phyloP scores from a whole-genome alignment of 352 stramenopile genomes.

The Pythium brassicae region DNA sequence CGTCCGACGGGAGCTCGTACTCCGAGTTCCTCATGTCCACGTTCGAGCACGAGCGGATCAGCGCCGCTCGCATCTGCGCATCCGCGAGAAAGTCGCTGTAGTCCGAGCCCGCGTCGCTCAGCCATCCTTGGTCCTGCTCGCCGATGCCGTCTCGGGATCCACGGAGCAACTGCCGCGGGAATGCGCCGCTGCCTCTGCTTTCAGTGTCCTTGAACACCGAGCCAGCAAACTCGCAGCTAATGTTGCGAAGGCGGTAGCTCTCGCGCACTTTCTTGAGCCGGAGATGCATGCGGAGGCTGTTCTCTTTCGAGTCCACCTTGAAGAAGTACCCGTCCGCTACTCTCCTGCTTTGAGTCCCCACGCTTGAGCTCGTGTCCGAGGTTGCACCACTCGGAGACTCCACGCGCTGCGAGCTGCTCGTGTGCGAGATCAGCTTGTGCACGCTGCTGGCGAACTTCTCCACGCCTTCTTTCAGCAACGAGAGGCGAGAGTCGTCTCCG shows the following conservation, averaged over 20 bases:
- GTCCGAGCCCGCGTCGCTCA: slow-evolving; percentile 67
- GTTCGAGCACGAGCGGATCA: slow-evolving; percentile 67
- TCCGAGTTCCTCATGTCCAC: slow-evolving; percentile 25
- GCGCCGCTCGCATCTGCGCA: slow-evolving; percentile 73
- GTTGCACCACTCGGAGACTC: neutral
- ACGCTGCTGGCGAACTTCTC: slow-evolving; percentile 78
- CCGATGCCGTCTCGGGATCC: slow-evolving; percentile 23
- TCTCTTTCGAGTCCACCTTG: slow-evolving; percentile 71
- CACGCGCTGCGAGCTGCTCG: neutral
- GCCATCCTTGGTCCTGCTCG: slow-evolving; percentile 55
- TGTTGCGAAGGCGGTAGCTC: slow-evolving; percentile 58
- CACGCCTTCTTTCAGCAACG: slow-evolving; percentile 62
- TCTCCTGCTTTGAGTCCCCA: neutral
- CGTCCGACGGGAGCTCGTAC: slow-evolving; percentile 43
- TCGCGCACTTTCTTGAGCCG: slow-evolving; percentile 58
- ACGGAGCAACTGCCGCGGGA: slow-evolving; percentile 23
- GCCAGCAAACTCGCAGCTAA: slow-evolving; percentile 56
- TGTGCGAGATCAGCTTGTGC: slow-evolving; percentile 51
- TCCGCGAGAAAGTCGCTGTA: slow-evolving; percentile 77
- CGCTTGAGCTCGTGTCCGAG: neutral
- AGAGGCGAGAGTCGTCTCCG: slow-evolving; percentile 37
- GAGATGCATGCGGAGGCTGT: slow-evolving; percentile 71
- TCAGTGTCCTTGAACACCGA: slow-evolving; percentile 46
- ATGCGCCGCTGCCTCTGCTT: slow-evolving; percentile 27
- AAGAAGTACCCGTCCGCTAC: slow-evolving; percentile 29